phyloP scores from a whole-genome alignment of 139 green algal genomes.

The Dunaliella sp. region DNA sequence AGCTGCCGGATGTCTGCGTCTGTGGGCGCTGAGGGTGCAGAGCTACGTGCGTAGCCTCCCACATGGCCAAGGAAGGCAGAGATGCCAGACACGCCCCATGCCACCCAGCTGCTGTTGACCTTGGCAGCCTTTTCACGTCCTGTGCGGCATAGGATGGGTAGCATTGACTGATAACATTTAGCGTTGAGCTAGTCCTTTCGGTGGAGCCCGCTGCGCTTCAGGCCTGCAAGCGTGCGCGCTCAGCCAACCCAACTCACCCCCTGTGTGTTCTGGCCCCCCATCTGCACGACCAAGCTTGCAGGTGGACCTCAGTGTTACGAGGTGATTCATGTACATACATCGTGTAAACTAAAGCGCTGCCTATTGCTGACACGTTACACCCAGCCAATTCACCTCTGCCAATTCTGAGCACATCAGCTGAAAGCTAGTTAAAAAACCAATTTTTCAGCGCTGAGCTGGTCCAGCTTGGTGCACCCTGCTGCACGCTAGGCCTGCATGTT shows the following conservation, averaged over 20 bases:
- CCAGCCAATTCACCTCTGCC: background rate
- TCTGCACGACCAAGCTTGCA: background rate
- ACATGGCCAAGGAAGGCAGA: conserved; percentile 32
- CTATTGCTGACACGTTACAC: no score
- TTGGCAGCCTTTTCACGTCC: background rate
- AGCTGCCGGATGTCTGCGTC: conserved; percentile 26
- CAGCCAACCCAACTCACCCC: background rate
- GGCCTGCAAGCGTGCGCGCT: background rate
- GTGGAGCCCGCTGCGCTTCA: background rate
- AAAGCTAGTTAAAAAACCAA: conserved; percentile 1
- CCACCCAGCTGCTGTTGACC: conserved; percentile 40
- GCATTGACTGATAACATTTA: no score
- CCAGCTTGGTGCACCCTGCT: background rate
- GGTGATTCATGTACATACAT: no score
- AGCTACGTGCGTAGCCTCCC: background rate
- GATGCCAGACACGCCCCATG: conserved; percentile 45
- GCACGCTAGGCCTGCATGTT: background rate
- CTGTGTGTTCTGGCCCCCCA: background rate
- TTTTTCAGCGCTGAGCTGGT: background rate
- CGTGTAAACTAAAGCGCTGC: no score
- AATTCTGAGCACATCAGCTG: background rate
- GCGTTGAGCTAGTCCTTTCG: background rate
- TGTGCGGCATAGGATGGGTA: no score
- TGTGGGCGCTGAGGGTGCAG: background rate
- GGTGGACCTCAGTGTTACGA: background rate